Base-by-base conservation (phyloP, 495 filamentous ascomycete genomes). In the Neurospora sp. region DNA sequence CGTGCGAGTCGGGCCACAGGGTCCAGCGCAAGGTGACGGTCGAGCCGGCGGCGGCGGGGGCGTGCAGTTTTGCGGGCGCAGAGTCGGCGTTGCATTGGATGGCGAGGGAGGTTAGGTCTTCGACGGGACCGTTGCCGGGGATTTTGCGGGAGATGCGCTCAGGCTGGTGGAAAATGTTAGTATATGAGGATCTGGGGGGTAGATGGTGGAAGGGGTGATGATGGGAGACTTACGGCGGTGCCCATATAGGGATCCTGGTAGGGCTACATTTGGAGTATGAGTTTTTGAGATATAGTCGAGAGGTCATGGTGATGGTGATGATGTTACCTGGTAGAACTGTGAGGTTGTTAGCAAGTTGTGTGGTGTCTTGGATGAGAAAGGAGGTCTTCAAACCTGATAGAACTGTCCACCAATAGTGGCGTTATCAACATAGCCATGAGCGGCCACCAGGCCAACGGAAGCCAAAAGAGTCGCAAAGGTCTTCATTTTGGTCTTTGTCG, bases 1-100 rank as follows among this genome's bases (percentile, higher is more conserved):
- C 83, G 76, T 90, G 89, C 42, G 80, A 84, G 20, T 83, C 81
- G 8, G 89, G 89, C 89, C 89, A 92, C 2, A 81, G 59, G 4
- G 87, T 88, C 90, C 90, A 92, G 73, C 87, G 86, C 16, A 93
- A 82, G 70, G 85, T 85, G 61, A 91, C 85, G 3, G 77, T 81
- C 31, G 83, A 84, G 70, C 89, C 88, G 40, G 89, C 89, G 53
- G 82, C 81, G 22, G 85, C 85, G 22, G 82, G 71, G 41, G 87
- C 88, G 71, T 85, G 84, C 38, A 88, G 79, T 17, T 84, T 80
- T 69, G 84, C 91, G 3, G 88, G 87, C 14, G 83, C 82, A 8
- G 87, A 80, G 14, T 83, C 85, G 17, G 72, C 71, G 74, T 81
- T 80, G 69, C 88, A 87, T 74, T 86, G 84, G 8, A 87, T 69